Evolutionary conservation across 1,284 basidiomycete species (phyloP).

Genomic region (Anthracocystis walkeri): DNA sequence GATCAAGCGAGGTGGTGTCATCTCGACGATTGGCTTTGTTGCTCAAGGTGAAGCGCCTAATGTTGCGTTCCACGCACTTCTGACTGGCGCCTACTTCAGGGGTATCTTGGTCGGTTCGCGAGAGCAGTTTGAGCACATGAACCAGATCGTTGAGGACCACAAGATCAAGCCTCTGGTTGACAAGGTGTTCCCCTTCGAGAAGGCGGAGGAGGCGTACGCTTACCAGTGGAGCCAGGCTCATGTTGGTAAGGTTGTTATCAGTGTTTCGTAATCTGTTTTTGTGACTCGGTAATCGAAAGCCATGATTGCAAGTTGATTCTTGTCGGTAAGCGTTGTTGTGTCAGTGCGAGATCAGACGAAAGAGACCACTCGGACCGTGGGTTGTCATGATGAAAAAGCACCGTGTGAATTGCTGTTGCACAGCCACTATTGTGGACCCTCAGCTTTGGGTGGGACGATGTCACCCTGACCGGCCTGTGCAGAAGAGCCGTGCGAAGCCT

Average conservation of each 20-base stretch:
- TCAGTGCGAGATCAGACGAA: background rate
- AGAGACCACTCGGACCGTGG: no score
- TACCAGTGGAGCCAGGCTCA: conserved; percentile 70
- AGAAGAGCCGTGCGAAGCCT: conserved; percentile 7
- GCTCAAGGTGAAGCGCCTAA: conserved; percentile 57
- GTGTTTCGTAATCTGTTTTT: conserved; percentile 18
- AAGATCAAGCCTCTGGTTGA: conserved; percentile 73
- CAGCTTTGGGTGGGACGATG: conserved; percentile 36
- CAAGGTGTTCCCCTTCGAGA: conserved; percentile 73
- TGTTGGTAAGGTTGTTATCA: conserved; percentile 61
- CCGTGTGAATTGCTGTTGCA: no score
- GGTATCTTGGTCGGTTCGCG: conserved; percentile 70
- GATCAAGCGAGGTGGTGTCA: conserved; percentile 72
- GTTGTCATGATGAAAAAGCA: no score
- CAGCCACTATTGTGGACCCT: conserved; percentile 8
- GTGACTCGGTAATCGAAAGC: background rate
- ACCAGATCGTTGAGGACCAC: conserved; percentile 71
- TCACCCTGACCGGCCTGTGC: conserved; percentile 20
- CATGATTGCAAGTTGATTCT: background rate
- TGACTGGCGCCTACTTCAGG: conserved; percentile 50
- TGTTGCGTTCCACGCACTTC: conserved; percentile 33
- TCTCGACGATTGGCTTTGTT: conserved; percentile 74
- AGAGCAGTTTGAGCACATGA: conserved; percentile 73
- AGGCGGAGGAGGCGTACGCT: conserved; percentile 72
- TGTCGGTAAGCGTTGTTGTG: background rate